Evolutionary conservation across 164 flowering plant genomes (phyloP), one percentile per base, ranked within the genome.

Genomic region (Liquidambar formosana): DNA sequence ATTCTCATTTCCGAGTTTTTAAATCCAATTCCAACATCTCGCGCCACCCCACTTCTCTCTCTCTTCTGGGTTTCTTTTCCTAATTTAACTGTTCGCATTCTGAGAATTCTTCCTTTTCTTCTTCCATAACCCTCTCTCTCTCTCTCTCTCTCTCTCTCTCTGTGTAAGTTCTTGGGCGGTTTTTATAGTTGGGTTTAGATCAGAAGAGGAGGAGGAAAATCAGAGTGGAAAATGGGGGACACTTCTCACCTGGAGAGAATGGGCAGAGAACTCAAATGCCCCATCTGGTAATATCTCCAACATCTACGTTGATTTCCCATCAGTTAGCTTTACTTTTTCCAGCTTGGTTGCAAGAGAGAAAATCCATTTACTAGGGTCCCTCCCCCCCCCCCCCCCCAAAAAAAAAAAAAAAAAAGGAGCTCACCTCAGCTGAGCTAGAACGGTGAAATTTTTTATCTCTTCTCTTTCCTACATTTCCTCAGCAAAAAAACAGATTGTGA

Each of bases 211-310:
- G 1, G 19, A 38, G 43, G 10, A 6, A 6, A 19, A 28, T 26
- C 11, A 60, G 43, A 25, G 67, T 13, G 61, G 28, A 65, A 71
- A 75, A 90, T 89, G 94, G 92, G 74, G 47, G 94, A 88, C 59
- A 57, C 72, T 1, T 75, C 75, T 57, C 86, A 88, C 68, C 83
- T 95, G 13, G 99, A 95, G 85, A 87, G 73, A 73, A 83, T 95
- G 97, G 97, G 96, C 49, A 80, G 88, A 73, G 99, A 95, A 67
- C 94, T 95, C 85, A 95, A 92, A 64, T 92, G 97, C 84, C 99
- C 99, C 12, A 88, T 95, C 48, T 95, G 99, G 97, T 92, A 80
- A 25, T 10, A 26, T 19, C 27, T 23, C n/a, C n/a, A n/a, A n/a
- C n/a, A n/a, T n/a, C n/a, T n/a, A n/a, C n/a, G n/a, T n/a, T n/a